Evolutionary conservation across 2,329 filamentous ascomycete species (phyloP), one percentile per base, ranked within the genome.

Genomic region (Colletotrichum scovillei): DNA sequence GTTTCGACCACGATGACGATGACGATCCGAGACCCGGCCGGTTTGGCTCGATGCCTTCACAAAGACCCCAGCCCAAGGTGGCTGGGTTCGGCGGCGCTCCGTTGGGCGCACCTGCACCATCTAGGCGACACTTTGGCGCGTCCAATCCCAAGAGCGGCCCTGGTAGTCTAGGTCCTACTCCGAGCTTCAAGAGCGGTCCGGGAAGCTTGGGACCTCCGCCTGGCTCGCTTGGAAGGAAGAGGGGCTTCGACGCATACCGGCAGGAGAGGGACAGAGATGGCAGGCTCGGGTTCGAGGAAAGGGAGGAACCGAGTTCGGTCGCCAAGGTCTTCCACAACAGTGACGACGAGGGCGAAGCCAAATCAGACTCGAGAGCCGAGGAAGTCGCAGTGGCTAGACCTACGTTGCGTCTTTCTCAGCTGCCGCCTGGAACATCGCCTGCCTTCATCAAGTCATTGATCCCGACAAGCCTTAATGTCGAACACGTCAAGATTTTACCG

Each of bases 311-410:
- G 32, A 89, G 89, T 49, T 89, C 91, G 5, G 88, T 94, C 4
- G 89, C 93, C 73, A 91, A 91, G 78, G 93, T 91, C 32, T 97
- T 97, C 77, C 87, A 93, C 72, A 92, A 92, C 69, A 94, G 88
- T 76, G 89, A 90, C 60, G 89, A 90, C 63, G 88, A 91, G 75
- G 83, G 86, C 49, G 85, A 87, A 67, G 80, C 82, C 28, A 81
- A 83, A 22, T 80, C 83, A 16, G 85, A 85, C 9, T 84, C 84
- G 14, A 81, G 85, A 59, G 87, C 87, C 0, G 88, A 90, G 75
- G 90, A 92, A 75, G 90, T 88, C 76, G 89, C 89, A 11, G 83
- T 89, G 65, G 86, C 91, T 14, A 90, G 91, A 77, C 91, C 91
- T 8, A 93, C 91, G 4, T 79, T 93, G 56, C 87, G 89, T 22